Evolutionary conservation across 805 yeast genomes (phyloP), one percentile per base, ranked within the genome.

Genomic region (Saturnispora silvae): DNA sequence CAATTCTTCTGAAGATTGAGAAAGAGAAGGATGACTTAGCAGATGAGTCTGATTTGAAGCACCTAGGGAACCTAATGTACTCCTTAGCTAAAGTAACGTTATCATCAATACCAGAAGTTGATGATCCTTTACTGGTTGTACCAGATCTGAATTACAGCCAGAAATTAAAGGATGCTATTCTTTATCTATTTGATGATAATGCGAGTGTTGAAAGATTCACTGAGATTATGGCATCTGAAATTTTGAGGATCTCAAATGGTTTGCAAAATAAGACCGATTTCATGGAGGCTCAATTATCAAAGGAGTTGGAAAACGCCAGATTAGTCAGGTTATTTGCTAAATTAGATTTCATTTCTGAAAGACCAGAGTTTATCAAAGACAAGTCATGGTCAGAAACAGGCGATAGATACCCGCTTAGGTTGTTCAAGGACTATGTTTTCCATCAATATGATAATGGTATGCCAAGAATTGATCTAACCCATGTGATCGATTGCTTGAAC

Each of bases 221-320:
- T 40, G 44, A 44, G n/a, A 17, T 63, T 14, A 63, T 73, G 28
- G 59, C 66, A 6, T 62, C 68, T 20, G 67, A 67, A 28, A 53
- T 76, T 31, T 57, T 76, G 40, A 57, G 58, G 25, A 50, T 68
- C 4, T 44, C 75, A 32, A 70, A 78, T 48, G 68, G 69, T 3
- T 51, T 75, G 15, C 70, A 72, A 51, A 63, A 63, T 30, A 59
- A 64, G 36, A 59, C 68, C 4, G 92, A 81, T 48, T 70, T 59
- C 48, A 64, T 70, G 46, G 87, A 81, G 52, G 60, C 71, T 3
- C 72, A 70, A 42, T 59, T 92, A 28, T 56, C 74, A 13, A 67
- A 70, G 38, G 97, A 89, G 56, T 60, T 87, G 19, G 97, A 92
- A 55, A 92, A 92, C 56, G 92, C 82, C 3, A 67, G 97, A 42